phyloP scores from a whole-genome alignment of 2,329 filamentous ascomycete species.

The Fusarium virguliforme region DNA sequence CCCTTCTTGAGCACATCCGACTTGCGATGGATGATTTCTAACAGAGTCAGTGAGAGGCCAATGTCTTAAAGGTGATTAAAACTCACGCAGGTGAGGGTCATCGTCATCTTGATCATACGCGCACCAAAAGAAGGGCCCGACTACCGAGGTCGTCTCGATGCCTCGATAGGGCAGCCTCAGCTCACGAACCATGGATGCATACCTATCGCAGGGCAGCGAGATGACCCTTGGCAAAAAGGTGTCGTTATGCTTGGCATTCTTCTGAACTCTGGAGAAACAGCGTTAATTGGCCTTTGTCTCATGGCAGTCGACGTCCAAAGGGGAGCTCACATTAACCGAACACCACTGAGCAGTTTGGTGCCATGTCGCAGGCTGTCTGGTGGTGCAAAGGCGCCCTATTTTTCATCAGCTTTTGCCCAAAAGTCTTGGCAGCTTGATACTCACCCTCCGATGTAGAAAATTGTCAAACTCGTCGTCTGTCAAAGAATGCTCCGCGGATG shows the following conservation, averaged over 20 bases:
- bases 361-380: slow-evolving; percentile 60
- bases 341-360: slow-evolving; percentile 65
- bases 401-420: slow-evolving; percentile 29
- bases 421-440: slow-evolving; percentile 42
- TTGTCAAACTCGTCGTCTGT: slow-evolving; percentile 71
- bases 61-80: background rate
- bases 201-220: slow-evolving; percentile 66
- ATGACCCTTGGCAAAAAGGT: slow-evolving; percentile 72
- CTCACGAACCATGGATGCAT: slow-evolving; percentile 70
- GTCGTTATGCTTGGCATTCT: slow-evolving; percentile 69
- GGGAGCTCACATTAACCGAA: slow-evolving; percentile 69
- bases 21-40: slow-evolving; percentile 76
- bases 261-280: slow-evolving; percentile 64
- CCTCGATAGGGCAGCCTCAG: slow-evolving; percentile 70
- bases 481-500: slow-evolving; percentile 67
- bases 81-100: slow-evolving; percentile 71
- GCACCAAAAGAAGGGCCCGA: slow-evolving; percentile 77
- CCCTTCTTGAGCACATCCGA: slow-evolving; percentile 78
- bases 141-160: slow-evolving; percentile 72
- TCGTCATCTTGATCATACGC: slow-evolving; percentile 70
- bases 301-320: background rate
- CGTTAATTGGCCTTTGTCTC: slow-evolving; percentile 20
- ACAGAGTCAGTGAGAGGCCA: background rate
- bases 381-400: slow-evolving; percentile 69
- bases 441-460: slow-evolving; percentile 67